These are phyloP conservation scores for Tylopilus balloui DNA, from an alignment of 768 basidiomycete species.

Conservation along the genomic window DNA sequence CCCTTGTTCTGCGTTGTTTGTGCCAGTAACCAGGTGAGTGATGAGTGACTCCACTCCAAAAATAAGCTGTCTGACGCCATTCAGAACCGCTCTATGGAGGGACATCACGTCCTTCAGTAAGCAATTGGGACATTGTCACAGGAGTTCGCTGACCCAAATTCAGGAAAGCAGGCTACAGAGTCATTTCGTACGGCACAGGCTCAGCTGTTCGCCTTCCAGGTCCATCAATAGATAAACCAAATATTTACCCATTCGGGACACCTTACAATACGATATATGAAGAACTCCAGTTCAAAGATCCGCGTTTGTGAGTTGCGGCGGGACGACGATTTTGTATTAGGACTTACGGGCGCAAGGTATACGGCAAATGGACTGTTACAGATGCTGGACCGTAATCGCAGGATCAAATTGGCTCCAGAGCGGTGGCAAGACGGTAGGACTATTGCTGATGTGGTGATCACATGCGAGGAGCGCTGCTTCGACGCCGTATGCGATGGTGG, in stretches of 20 bases:
- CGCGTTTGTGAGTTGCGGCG: constrained; percentile 59
- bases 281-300: constrained; percentile 80
- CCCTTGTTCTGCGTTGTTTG: constrained; percentile 97
- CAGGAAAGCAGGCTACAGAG: constrained; percentile 87
- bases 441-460: constrained; percentile 95
- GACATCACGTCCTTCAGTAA: constrained; percentile 84
- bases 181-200: constrained; percentile 93
- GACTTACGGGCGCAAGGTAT: constrained; percentile 53
- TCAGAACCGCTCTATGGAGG: constrained; percentile 98
- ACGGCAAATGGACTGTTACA: constrained; percentile 88
- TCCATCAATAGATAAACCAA: constrained; percentile 94
- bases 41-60: background rate
- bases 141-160: constrained; percentile 9
- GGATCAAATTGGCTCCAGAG: constrained; percentile 89
- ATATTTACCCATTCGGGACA: constrained; percentile 94
- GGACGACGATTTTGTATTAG: background rate
- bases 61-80: constrained; percentile 13
- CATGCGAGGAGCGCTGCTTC: constrained; percentile 98
- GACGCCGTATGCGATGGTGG: constrained; percentile 97
- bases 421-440: constrained; percentile 91
- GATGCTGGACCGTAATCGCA: constrained; percentile 95
- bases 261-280: constrained; percentile 95
- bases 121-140: constrained; percentile 39
- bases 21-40: constrained; percentile 89
- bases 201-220: constrained; percentile 96